These are phyloP conservation scores for Canavalia ensiformis DNA, from an alignment of 306 rosid species.

Conservation along the genomic window DNA sequence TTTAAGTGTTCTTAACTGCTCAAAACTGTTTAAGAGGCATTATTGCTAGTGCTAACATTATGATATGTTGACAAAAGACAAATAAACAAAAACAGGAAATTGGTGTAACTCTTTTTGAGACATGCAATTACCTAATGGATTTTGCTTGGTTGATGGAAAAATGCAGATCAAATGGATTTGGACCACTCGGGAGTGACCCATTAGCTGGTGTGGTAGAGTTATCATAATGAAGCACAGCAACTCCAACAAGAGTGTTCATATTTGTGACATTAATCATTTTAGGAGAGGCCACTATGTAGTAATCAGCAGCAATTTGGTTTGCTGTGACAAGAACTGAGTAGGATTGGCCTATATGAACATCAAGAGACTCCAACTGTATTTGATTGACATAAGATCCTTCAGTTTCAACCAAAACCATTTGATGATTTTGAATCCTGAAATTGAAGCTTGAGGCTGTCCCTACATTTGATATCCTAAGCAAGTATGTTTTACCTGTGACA, in stretches of 20 bases:
- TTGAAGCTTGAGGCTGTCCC: slow-evolving; percentile 79
- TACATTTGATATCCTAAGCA: slow-evolving; percentile 90
- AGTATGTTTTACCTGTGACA: slow-evolving; percentile 73
- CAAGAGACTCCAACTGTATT: slow-evolving; percentile 73
- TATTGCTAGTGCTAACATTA: slow-evolving; percentile 9
- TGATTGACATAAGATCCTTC: slow-evolving; percentile 88
- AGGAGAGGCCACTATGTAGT: slow-evolving; percentile 78
- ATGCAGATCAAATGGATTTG: slow-evolving; percentile 69
- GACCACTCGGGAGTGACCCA: slow-evolving; percentile 70
- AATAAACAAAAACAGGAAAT: neutral
- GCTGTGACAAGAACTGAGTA: slow-evolving; percentile 83
- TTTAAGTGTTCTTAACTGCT: neutral
- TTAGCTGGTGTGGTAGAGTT: slow-evolving; percentile 58
- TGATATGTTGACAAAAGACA: neutral
- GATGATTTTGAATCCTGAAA: slow-evolving; percentile 81
- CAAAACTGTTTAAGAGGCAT: slow-evolving; percentile 10
- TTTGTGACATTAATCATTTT: slow-evolving; percentile 51
- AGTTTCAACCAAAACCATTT: slow-evolving; percentile 74
- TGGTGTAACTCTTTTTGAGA: neutral
- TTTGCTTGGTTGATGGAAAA: slow-evolving; percentile 75
- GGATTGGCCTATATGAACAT: slow-evolving; percentile 92
- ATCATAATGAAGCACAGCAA: slow-evolving; percentile 71
- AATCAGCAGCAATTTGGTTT: slow-evolving; percentile 71
- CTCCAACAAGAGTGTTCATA: slow-evolving; percentile 53
- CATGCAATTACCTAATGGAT: slow-evolving; percentile 67